Evolutionary conservation across 257 asterid genomes (phyloP).

Genomic region (Penstemon davidsonii): DNA sequence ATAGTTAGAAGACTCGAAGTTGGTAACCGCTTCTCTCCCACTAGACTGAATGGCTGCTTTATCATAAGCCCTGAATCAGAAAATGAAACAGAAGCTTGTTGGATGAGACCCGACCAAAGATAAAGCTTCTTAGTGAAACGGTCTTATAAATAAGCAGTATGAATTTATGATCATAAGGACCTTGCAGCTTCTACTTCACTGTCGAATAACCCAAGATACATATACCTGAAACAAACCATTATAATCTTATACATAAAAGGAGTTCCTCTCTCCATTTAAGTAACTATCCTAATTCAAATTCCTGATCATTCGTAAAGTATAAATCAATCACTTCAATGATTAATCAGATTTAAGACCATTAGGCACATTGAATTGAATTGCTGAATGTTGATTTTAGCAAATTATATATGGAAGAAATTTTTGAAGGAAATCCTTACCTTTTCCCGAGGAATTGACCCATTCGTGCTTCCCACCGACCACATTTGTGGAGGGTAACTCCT

Average conservation of each 20-base stretch:
- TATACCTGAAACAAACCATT: constrained; percentile 60
- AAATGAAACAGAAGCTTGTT: constrained; percentile 30
- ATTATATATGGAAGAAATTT: constrained; percentile 10
- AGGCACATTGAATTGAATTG: background rate
- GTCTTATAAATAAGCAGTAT: constrained; percentile 29
- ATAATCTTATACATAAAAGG: constrained; percentile 41
- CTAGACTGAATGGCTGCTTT: constrained; percentile 62
- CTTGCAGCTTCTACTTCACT: constrained; percentile 74
- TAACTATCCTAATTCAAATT: constrained; percentile 23
- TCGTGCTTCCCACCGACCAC: constrained; percentile 74
- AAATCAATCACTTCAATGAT: constrained; percentile 16
- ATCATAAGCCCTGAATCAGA: constrained; percentile 75
- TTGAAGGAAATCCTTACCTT: constrained; percentile 44
- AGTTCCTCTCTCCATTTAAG: constrained; percentile 31
- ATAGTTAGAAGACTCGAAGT: constrained; percentile 53
- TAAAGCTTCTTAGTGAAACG: constrained; percentile 15
- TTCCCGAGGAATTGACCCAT: constrained; percentile 73
- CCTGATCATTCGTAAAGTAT: constrained; percentile 7
- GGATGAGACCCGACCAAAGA: constrained; percentile 33
- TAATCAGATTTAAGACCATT: background rate
- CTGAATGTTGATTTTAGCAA: background rate
- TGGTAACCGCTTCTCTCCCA: constrained; percentile 69
- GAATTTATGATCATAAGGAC: constrained; percentile 45
- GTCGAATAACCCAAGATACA: constrained; percentile 65
- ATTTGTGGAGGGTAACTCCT: constrained; percentile 68